phyloP scores from a whole-genome alignment of 2,329 filamentous ascomycete genomes.

The Aureobasidium sp. region DNA sequence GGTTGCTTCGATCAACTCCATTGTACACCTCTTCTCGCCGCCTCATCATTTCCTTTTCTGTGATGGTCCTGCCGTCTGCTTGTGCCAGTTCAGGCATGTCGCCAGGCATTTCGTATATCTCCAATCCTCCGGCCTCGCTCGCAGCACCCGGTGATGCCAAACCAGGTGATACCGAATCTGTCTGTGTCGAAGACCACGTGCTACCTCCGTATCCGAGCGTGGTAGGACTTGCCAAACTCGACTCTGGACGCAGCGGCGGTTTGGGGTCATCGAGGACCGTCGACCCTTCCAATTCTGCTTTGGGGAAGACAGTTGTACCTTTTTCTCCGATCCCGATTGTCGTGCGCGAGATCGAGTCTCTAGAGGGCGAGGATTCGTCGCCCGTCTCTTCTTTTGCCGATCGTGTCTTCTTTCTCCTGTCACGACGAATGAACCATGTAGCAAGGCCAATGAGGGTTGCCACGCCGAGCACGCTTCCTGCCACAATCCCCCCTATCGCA shows the following conservation, averaged over 20 bases:
- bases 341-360: constrained; percentile 7
- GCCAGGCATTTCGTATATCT: constrained; percentile 47
- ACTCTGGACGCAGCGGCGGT: constrained; percentile 8
- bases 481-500: constrained; percentile 39
- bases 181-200: constrained; percentile 16
- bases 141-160: not conserved
- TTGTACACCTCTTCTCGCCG: constrained; percentile 41
- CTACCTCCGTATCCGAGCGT: constrained; percentile 4
- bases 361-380: constrained; percentile 12
- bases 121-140: constrained; percentile 31
- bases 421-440: constrained; percentile 28
- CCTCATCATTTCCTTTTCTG: constrained; percentile 43
- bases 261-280: constrained; percentile 19
- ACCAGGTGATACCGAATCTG: constrained; percentile 5
- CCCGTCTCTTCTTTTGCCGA: constrained; percentile 13
- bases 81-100: constrained; percentile 49
- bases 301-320: constrained; percentile 32
- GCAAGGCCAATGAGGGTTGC: constrained; percentile 23
- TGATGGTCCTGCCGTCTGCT: constrained; percentile 40
- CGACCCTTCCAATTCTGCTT: constrained; percentile 38
- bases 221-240: constrained; percentile 11
- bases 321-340: constrained; percentile 8
- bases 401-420: constrained; percentile 7
- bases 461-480: constrained; percentile 31
- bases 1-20: constrained; percentile 31